Evolutionary conservation across 192 early-diverging fungal species (phyloP).

Genomic region (Rhizophlyctis rosea): DNA sequence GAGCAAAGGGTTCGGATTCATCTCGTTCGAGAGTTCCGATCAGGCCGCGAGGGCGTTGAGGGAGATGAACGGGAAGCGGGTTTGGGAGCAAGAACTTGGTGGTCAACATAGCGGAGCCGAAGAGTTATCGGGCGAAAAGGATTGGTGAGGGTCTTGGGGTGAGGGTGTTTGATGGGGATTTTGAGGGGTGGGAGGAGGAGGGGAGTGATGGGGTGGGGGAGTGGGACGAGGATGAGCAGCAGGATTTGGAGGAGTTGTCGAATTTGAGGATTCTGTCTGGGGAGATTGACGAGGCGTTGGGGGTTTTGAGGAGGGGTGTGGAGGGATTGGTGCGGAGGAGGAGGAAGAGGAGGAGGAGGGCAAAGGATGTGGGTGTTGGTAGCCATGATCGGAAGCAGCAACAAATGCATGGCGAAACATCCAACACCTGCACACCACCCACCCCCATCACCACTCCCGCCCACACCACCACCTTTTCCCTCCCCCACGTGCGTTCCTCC

Average conservation of each 20-base stretch:
- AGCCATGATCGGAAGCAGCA: no score
- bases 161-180: not conserved
- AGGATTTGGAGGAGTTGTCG: not conserved
- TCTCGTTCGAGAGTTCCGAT: slow-evolving; percentile 35
- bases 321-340: no score
- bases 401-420: no score
- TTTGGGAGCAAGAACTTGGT: slow-evolving; percentile 35
- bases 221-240: not conserved
- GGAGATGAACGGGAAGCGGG: slow-evolving; percentile 40
- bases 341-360: no score
- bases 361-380: no score
- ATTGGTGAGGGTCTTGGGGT: slow-evolving; percentile 34
- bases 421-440: no score
- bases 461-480: no score
- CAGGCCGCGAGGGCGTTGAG: slow-evolving; percentile 32
- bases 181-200: not conserved
- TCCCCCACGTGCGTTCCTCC: no score
- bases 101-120: slow-evolving; percentile 54
- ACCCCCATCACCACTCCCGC: no score
- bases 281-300: no score
- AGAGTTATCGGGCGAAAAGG: slow-evolving; percentile 40
- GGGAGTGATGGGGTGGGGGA: not conserved
- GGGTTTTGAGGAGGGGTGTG: no score
- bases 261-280: not conserved
- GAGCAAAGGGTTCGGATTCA: slow-evolving; percentile 53